Base-by-base conservation (phyloP, 2,329 filamentous ascomycete species). In the Keithomyces neogunnii region DNA sequence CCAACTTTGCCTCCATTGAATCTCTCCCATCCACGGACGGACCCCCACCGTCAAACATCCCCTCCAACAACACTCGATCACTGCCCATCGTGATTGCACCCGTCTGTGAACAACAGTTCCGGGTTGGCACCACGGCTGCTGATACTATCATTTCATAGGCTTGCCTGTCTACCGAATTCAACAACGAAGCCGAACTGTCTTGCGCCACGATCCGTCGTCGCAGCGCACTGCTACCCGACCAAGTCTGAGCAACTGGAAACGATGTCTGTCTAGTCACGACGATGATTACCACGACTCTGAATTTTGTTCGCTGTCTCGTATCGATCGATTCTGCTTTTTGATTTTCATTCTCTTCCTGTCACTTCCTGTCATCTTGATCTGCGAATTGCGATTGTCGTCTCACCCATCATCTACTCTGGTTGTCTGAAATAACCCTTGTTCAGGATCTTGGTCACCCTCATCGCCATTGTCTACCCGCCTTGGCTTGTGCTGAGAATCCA, bases 281-380 rank as follows among this genome's bases (percentile, higher is more conserved):
- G 67, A 80, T 80, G 77, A 78, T 72, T 73, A 73, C 69, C 73
- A 68, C 70, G 68, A 71, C 69, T 68, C 67, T 66, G 61, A 69
- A 69, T 66, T 73, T 70, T 66, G 70, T 69, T 66, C 71, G 62
- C 64, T 62, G 72, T 76, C 70, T 70, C 71, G 74, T 70, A 67
- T 70, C 74, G 70, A 75, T 76, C 69, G 71, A 73, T 71, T 75
- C 73, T 69, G 67, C 72, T 74, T 74, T 69, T 71, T 80, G 73
- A 80, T 72, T 73, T 69, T 58, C 60, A 61, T 61, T 60, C 58
- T 58, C 58, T 54, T 63, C 57, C 58, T 62, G 61, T 69, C 61
- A 53, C 61, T 63, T 59, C 55, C 56, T 59, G 58, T 60, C 57
- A 55, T 52, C 54, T 48, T 52, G 55, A 51, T 51, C 52, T 36